Conservation (phyloP, 202 grass and related monocot genomes). For the Zizania palustris region DNA sequence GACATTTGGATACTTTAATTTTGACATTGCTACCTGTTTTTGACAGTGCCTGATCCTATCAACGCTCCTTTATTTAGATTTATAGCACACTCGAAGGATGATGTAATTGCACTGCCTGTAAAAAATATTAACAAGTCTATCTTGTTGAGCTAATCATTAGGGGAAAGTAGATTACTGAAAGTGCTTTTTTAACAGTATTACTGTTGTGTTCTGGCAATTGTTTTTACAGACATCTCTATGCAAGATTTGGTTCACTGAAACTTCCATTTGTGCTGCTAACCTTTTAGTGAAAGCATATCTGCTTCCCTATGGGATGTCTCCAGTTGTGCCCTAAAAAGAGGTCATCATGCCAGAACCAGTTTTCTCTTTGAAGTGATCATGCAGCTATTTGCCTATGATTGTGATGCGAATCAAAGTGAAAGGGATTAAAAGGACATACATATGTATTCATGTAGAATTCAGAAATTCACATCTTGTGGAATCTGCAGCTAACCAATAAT, state of each 20-base stretch:
- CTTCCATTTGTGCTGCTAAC: constrained; percentile 19
- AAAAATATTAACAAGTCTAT: constrained; percentile 32
- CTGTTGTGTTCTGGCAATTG: constrained; percentile 3
- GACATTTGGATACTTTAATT: constrained; percentile 25
- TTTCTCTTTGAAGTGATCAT: constrained; percentile 33
- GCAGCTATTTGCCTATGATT: constrained; percentile 24
- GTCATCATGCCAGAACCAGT: background rate
- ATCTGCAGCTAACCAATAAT: background rate
- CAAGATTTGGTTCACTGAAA: constrained; percentile 1
- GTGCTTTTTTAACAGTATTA: constrained; percentile 22
- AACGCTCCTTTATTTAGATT: constrained; percentile 42
- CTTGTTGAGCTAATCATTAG: constrained; percentile 35
- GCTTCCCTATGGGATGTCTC: constrained; percentile 6
- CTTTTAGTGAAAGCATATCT: constrained; percentile 21
- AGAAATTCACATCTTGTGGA: constrained; percentile 24
- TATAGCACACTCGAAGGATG: constrained; percentile 36
- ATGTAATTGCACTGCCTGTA: constrained; percentile 42
- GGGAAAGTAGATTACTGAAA: constrained; percentile 28
- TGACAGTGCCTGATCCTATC: constrained; percentile 11
- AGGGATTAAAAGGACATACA: constrained; percentile 33
- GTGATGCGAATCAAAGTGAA: constrained; percentile 41
- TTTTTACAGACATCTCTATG: constrained; percentile 25
- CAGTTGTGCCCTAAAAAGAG: constrained; percentile 5
- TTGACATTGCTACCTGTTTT: constrained; percentile 21
- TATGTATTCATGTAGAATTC: constrained; percentile 27